Conservation (phyloP, 169 alveolate species). For the Miamiensis avidus region DNA sequence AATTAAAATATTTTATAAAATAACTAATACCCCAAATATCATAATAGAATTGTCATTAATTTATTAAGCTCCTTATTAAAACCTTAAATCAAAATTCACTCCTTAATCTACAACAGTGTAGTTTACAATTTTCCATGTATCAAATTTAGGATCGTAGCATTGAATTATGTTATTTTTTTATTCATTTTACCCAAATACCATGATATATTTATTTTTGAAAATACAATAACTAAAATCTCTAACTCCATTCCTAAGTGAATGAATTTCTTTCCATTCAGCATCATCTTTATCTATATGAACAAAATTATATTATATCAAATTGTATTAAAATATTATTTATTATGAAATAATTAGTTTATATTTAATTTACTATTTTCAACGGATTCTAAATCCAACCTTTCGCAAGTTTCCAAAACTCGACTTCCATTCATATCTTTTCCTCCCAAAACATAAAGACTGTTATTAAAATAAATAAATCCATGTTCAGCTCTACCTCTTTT, state of each 20-base stretch:
- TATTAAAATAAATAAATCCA: not conserved
- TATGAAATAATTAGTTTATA: too few relatives aligned
- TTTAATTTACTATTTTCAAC: not conserved
- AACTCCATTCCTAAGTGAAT: not conserved
- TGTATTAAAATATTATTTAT: too few relatives aligned
- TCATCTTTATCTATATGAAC: not conserved
- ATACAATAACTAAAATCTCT: not conserved
- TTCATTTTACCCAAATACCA: not conserved
- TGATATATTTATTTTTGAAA: too few relatives aligned
- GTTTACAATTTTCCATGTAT: not conserved
- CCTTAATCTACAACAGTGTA: not conserved
- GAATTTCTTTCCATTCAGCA: not conserved
- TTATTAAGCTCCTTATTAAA: not conserved
- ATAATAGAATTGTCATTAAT: too few relatives aligned
- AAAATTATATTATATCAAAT: too few relatives aligned
- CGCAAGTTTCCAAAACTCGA: not conserved
- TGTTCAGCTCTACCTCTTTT: not conserved
- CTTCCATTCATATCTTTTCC: not conserved
- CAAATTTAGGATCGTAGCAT: not conserved
- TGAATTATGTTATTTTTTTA: too few relatives aligned
- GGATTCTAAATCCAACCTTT: not conserved
- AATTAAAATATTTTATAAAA: too few relatives aligned
- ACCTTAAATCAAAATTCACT: not conserved
- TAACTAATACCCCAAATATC: not conserved
- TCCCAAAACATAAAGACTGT: not conserved